Base-by-base conservation (phyloP, 257 asterid genomes). In the Cruciata laevipes region DNA sequence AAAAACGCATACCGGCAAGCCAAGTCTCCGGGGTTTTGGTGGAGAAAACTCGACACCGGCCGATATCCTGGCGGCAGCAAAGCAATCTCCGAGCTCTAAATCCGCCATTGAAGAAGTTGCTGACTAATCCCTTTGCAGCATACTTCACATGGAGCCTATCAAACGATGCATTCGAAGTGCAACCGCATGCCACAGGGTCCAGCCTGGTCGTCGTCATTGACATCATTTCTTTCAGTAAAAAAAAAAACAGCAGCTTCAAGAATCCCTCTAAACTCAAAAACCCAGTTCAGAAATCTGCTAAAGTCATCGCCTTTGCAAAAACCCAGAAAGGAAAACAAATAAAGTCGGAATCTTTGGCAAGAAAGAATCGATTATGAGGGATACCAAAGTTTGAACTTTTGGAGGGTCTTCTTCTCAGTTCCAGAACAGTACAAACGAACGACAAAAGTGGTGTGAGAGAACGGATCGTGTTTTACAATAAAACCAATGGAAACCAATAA, bases 161-260 rank as follows among this genome's bases (percentile, higher is more conserved):
- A 67, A 68, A 44, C 21, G 89, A 84, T 25, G 83, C 83, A 78
- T 81, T 85, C 11, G 95, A 85, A 68, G 96, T 83, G 77, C 92
- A 87, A 65, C 88, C 95, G 76, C 95, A 86, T 17, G 85, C 80
- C 52, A 77, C 77, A 61, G 79, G 81, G 20, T 89, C 95, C 72
- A 87, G 68, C 63, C 85, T 79, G 55, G 77, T 79, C 77, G 95
- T 81, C 33, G 86, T 74, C 82, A 86, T 80, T 33, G 96, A 86
- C 90, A 78, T 86, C 97, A 90, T 90, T 42, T 74, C 62, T 87
- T 37, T 6, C 6, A 37, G 72, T 63, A 21, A 17, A 30, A 51
- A 16, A 9, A 61, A 23, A 6, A 56, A 66, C 71, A 47, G 73
- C 64, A 83, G 37, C 55, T 47, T 16, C 31, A 56, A 51, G 61